Base-by-base conservation (phyloP, 495 filamentous ascomycete genomes). In the Coniosporium apollinis region DNA sequence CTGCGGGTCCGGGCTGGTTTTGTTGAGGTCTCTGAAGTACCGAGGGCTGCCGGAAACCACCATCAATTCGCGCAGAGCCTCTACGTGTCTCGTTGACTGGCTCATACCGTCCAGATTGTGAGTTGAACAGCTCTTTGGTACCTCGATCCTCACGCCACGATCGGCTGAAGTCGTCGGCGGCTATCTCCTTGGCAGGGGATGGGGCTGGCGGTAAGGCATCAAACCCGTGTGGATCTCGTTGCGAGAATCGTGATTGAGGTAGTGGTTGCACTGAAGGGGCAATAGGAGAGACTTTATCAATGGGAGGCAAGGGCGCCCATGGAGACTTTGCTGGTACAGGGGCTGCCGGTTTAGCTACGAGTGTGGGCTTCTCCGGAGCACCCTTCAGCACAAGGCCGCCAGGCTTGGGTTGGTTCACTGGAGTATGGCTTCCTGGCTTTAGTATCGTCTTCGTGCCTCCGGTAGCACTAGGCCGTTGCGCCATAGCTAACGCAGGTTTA, bases 121-220 rank as follows among this genome's bases (percentile, higher is more conserved):
- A 92, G 54, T 96, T 94, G 55, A 72, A 99, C 0, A 99, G 66
- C 51, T 94, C 84, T 39, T 72, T 72, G 19, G 60, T 61, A 15
- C 62, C 69, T 7, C 70, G 63, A 28, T 76, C 65, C 28, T 92
- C 85, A 45, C 79, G 69, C 76, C 81, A 91, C 15, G 74, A 69
- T 37, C 91, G 71, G 50, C 81, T 91, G 50, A 94, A 96, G 44
- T 92, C 84, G 52, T 96, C 89, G 4, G 87, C 83, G 6, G 83
- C 82, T 46, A 94, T 89, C 53, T 96, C 85, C 49, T 82, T 81
- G 3, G 76, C 65, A 25, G 62, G 60, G 5, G 46, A 58, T 37
- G 58, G 62, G 6, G 54, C 58, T n/a, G 58, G 59, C 16, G 60
- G 61, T 30, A 61, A 56, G 13, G 42, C 51, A 43, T 62, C 61